These are phyloP conservation scores for Hygrocybe punicea DNA, from an alignment of 768 basidiomycete genomes.

Conservation along the genomic window DNA sequence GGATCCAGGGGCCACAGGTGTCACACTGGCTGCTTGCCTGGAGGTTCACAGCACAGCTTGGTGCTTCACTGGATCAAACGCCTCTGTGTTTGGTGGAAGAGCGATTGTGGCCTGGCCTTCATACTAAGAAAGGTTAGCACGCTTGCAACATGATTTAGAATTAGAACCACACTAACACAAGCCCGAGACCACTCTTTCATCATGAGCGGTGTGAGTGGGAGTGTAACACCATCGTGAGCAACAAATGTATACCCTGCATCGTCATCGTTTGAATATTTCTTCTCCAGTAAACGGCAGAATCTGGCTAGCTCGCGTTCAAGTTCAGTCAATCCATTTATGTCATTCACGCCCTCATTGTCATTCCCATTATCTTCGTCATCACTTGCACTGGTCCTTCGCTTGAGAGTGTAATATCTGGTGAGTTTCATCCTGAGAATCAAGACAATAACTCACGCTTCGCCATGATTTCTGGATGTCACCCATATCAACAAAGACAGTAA, in stretches of 20 bases:
- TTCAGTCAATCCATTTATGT: not conserved
- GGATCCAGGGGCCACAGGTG: too few relatives aligned
- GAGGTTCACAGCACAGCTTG: too few relatives aligned
- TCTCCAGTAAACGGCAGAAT: not conserved
- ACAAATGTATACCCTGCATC: not conserved
- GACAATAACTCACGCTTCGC: not conserved
- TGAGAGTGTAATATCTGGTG: not conserved
- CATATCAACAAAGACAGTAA: constrained; percentile 12
- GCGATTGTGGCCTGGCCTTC: too few relatives aligned
- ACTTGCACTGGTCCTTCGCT: not conserved
- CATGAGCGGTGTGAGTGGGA: not conserved
- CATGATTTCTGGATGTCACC: not conserved
- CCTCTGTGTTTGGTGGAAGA: too few relatives aligned
- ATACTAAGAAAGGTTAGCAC: too few relatives aligned
- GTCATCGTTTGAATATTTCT: not conserved
- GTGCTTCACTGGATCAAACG: too few relatives aligned
- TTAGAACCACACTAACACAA: too few relatives aligned
- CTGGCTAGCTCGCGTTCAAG: not conserved
- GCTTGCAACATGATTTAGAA: not conserved
- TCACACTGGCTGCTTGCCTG: too few relatives aligned
- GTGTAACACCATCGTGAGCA: too few relatives aligned
- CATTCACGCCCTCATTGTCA: not conserved
- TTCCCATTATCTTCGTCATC: not conserved
- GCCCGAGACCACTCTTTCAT: not conserved
- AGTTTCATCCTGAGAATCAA: not conserved